Percentiles rank a stretch among this genome's conserved stretches.
These are phyloP conservation scores for Infundibulicybe gibba DNA, from an alignment of 768 basidiomycete species.

Conservation along the genomic window DNA sequence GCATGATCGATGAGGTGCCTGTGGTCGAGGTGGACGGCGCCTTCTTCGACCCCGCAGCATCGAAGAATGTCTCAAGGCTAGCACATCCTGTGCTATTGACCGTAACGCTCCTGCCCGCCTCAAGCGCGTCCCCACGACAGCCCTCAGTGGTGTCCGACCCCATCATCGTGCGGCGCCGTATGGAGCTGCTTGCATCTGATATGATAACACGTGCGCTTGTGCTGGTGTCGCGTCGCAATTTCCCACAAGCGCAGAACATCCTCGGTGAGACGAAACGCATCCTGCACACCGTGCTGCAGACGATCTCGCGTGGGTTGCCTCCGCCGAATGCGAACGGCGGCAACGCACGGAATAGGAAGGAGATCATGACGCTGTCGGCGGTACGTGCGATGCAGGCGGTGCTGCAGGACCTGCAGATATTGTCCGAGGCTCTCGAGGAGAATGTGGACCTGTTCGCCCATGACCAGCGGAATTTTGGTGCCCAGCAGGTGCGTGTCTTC, in stretches of 20 bases:
- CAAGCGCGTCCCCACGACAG: constrained; percentile 31
- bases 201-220: constrained; percentile 96
- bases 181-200: constrained; percentile 95
- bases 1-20: constrained; percentile 97
- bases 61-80: constrained; percentile 81
- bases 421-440: constrained; percentile 87
- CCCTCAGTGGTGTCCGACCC: constrained; percentile 66
- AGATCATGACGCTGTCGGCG: constrained; percentile 66
- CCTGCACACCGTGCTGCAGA: constrained; percentile 85
- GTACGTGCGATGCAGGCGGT: constrained; percentile 83
- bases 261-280: constrained; percentile 91
- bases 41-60: constrained; percentile 87
- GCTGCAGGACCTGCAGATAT: constrained; percentile 80
- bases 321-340: constrained; percentile 45
- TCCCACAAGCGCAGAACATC: constrained; percentile 86
- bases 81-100: constrained; percentile 94
- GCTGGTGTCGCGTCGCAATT: constrained; percentile 88
- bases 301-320: constrained; percentile 70
- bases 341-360: constrained; percentile 72
- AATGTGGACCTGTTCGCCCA: constrained; percentile 90
- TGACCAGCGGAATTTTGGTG: constrained; percentile 93
- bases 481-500: constrained; percentile 75
- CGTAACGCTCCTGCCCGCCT: constrained; percentile 78
- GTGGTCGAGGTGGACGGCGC: constrained; percentile 95
- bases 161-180: constrained; percentile 86